Percentiles rank a stretch among this genome's conserved stretches.
These are phyloP conservation scores for Hypoxylon rubiginosum DNA, from an alignment of 2,329 filamentous ascomycete genomes.

Conservation along the genomic window DNA sequence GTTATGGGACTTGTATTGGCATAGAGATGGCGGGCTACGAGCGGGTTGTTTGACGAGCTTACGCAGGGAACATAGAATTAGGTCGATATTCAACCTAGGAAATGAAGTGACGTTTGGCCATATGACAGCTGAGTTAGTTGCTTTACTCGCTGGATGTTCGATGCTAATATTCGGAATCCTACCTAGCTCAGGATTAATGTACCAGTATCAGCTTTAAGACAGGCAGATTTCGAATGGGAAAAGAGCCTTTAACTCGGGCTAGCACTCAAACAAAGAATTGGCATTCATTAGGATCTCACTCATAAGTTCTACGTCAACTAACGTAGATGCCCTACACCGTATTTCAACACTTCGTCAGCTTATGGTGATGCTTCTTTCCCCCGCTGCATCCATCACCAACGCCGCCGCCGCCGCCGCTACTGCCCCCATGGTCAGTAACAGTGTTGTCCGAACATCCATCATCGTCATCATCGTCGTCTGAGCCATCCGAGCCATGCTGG, in stretches of 20 bases:
- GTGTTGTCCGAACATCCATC: neutral
- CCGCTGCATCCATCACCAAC: constrained; percentile 12
- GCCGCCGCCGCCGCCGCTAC: constrained; percentile 6
- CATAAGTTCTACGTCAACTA: neutral
- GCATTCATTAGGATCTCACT: neutral
- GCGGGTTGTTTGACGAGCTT: constrained; percentile 14
- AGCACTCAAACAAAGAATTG: no score
- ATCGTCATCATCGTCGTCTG: constrained; percentile 23
- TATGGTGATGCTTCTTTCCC: constrained; percentile 10
- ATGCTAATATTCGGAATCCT: neutral
- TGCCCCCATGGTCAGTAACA: neutral
- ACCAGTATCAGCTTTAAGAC: neutral
- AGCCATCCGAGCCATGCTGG: neutral
- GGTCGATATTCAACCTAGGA: constrained; percentile 3
- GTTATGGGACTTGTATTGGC: constrained; percentile 27
- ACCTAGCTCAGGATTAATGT: no score
- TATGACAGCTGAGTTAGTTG: neutral
- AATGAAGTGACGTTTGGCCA: neutral
- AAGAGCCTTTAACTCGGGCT: no score
- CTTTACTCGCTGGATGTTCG: neutral
- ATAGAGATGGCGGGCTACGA: constrained; percentile 2
- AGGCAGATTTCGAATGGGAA: no score
- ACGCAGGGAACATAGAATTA: constrained; percentile 20
- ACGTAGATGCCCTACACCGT: neutral
- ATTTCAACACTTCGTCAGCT: constrained; percentile 5